These are phyloP conservation scores for Claviceps arundinis DNA, from an alignment of 2,329 filamentous ascomycete species.

Conservation along the genomic window DNA sequence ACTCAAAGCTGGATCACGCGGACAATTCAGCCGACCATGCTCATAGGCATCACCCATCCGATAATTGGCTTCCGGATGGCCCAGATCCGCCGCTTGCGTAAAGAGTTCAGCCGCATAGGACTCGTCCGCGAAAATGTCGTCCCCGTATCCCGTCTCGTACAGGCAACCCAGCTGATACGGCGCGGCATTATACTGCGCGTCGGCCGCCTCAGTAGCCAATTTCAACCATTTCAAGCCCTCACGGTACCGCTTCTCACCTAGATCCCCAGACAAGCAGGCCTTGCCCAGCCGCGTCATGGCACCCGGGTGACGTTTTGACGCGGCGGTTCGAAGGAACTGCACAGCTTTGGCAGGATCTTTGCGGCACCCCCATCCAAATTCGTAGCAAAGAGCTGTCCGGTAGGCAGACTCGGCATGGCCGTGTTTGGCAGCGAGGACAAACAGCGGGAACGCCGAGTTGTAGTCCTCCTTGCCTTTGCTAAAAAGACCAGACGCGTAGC, in stretches of 20 bases:
- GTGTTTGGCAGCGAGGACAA: slow-evolving; percentile 87
- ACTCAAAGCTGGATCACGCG: slow-evolving; percentile 79
- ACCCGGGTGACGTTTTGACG: slow-evolving; percentile 87
- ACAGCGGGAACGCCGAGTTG: slow-evolving; percentile 82
- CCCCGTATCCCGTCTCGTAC: slow-evolving; percentile 87
- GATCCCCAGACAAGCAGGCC: slow-evolving; percentile 78
- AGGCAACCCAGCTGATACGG: slow-evolving; percentile 82
- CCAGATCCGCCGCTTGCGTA: slow-evolving; percentile 84
- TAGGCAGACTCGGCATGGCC: slow-evolving; percentile 95
- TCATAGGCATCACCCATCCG: slow-evolving; percentile 95
- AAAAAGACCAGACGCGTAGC: slow-evolving; percentile 86
- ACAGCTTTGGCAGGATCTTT: slow-evolving; percentile 85
- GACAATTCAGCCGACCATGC: slow-evolving; percentile 76
- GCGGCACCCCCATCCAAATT: slow-evolving; percentile 93
- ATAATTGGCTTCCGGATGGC: slow-evolving; percentile 74
- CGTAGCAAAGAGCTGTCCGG: slow-evolving; percentile 85
- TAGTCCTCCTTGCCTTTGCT: slow-evolving; percentile 90
- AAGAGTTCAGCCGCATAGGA: slow-evolving; percentile 87
- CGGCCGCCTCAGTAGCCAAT: slow-evolving; percentile 77
- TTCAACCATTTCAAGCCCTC: slow-evolving; percentile 97
- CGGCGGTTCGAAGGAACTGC: slow-evolving; percentile 81
- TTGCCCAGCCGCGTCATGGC: slow-evolving; percentile 87
- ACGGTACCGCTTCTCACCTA: slow-evolving; percentile 74
- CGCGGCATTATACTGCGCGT: slow-evolving; percentile 81
- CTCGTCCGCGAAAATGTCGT: slow-evolving; percentile 85